Conservation (phyloP, 208 protist species). For the Acanthamoeba culbertsoni region DNA sequence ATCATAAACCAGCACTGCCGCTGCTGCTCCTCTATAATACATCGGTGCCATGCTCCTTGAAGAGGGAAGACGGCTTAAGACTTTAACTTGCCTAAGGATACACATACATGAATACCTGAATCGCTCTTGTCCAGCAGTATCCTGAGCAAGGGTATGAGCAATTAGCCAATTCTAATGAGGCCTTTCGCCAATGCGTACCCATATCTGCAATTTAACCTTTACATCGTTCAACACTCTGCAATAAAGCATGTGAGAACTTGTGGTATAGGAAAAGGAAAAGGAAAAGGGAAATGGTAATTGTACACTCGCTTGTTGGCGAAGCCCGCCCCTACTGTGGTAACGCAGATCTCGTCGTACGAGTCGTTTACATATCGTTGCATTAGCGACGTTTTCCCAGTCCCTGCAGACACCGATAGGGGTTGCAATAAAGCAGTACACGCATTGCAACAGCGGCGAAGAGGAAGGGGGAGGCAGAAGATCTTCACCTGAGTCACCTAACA, state of each 20-base stretch:
- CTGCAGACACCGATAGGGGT: neutral
- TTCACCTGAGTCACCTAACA: neutral
- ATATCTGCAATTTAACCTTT: slow-evolving; percentile 37
- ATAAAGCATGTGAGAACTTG: neutral
- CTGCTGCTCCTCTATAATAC: slow-evolving; percentile 77
- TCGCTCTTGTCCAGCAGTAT: slow-evolving; percentile 42
- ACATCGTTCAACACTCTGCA: slow-evolving; percentile 30
- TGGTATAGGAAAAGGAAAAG: neutral
- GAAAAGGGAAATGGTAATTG: neutral
- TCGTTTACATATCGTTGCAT: slow-evolving; percentile 41
- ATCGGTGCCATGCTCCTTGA: slow-evolving; percentile 72
- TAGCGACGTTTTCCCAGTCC: slow-evolving; percentile 24
- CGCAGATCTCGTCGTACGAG: neutral
- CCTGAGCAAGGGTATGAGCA: neutral
- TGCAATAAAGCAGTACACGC: neutral
- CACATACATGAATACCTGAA: neutral
- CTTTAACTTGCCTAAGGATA: no score
- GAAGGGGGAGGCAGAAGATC: neutral
- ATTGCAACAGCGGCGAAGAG: neutral
- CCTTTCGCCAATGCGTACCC: neutral
- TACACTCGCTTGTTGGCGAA: slow-evolving; percentile 55
- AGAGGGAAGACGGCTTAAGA: neutral
- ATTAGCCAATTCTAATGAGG: neutral
- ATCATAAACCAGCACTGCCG: slow-evolving; percentile 76
- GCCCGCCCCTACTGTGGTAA: neutral